Conservation (phyloP, 352 stramenopile genomes). For the Elongisporangium senticosum region DNA sequence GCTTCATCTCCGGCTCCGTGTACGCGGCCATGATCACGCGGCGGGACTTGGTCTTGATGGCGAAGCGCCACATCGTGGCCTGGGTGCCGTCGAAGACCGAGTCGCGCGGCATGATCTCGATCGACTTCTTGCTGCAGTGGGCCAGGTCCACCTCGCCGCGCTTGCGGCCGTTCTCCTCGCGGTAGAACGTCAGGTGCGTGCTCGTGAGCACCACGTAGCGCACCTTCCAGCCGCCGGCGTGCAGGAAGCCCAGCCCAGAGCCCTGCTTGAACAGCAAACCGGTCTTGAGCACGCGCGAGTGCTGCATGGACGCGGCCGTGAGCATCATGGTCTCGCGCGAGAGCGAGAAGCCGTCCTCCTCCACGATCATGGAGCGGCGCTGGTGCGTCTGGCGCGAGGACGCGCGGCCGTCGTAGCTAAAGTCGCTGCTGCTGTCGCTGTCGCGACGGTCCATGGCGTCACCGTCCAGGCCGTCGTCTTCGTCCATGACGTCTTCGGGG, state of each 20-base stretch:
- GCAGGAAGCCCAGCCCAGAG: slow-evolving; percentile 34
- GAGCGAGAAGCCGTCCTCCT: slow-evolving; percentile 58
- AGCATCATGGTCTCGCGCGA: slow-evolving; percentile 47
- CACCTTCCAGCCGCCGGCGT: slow-evolving; percentile 66
- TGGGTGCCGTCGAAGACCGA: slow-evolving; percentile 70
- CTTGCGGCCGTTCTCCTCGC: slow-evolving; percentile 60
- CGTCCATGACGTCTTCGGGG: slow-evolving; percentile 7
- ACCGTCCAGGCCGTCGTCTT: slow-evolving; percentile 7
- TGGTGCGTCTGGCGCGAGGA: slow-evolving; percentile 26
- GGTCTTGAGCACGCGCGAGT: slow-evolving; percentile 51
- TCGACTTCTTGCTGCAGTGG: slow-evolving; percentile 53
- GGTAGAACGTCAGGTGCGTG: slow-evolving; percentile 65
- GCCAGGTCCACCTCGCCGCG: slow-evolving; percentile 69
- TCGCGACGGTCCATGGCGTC: slow-evolving; percentile 17
- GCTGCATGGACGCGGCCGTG: slow-evolving; percentile 29
- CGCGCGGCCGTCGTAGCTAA: slow-evolving; percentile 14
- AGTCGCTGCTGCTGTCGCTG: slow-evolving; percentile 27
- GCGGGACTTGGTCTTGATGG: slow-evolving; percentile 51
- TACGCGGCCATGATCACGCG: slow-evolving; percentile 73
- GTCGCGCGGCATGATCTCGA: slow-evolving; percentile 81
- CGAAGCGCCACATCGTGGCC: slow-evolving; percentile 80
- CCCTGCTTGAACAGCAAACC: slow-evolving; percentile 74
- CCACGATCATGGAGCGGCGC: slow-evolving; percentile 55
- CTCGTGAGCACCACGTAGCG: slow-evolving; percentile 64
- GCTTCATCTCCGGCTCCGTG: slow-evolving; percentile 79